These are phyloP conservation scores for Selaginella moellendorffii DNA, from an alignment of 75 land plant species.

Conservation along the genomic window DNA sequence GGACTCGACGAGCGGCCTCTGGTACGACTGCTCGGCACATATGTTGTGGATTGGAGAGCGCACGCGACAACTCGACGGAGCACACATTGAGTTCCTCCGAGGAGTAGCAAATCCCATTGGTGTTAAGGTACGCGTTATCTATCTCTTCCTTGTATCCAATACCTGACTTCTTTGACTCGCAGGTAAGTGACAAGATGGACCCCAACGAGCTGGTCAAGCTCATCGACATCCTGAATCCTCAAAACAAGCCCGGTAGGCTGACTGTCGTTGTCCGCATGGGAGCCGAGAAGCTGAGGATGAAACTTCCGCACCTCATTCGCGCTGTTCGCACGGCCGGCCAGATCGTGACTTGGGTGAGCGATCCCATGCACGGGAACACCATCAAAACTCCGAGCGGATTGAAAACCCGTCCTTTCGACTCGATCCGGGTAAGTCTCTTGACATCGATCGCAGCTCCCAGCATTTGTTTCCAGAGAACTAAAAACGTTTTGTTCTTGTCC, in stretches of 20 bases:
- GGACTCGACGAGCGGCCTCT: conserved; percentile 2
- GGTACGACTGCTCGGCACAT: conserved; percentile 3
- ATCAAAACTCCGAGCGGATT: neutral
- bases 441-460: neutral
- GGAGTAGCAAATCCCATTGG: conserved; percentile 7
- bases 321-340: neutral
- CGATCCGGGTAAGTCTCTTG: neutral
- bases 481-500: neutral
- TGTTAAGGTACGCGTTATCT: neutral
- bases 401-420: neutral
- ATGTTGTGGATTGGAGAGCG: conserved; percentile 4
- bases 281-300: neutral
- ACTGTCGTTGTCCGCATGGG: neutral
- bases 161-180: neutral
- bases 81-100: neutral
- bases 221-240: neutral
- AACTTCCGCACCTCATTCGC: neutral
- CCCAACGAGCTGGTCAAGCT: neutral
- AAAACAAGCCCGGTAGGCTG: neutral
- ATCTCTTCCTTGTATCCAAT: neutral
- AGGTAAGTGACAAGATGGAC: neutral
- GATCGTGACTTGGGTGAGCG: neutral
- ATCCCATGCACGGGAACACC: neutral
- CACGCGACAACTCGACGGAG: neutral
- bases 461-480: no score